These are phyloP conservation scores for Abelmoschus esculentus DNA, from an alignment of 345 rosid genomes.

Conservation along the genomic window DNA sequence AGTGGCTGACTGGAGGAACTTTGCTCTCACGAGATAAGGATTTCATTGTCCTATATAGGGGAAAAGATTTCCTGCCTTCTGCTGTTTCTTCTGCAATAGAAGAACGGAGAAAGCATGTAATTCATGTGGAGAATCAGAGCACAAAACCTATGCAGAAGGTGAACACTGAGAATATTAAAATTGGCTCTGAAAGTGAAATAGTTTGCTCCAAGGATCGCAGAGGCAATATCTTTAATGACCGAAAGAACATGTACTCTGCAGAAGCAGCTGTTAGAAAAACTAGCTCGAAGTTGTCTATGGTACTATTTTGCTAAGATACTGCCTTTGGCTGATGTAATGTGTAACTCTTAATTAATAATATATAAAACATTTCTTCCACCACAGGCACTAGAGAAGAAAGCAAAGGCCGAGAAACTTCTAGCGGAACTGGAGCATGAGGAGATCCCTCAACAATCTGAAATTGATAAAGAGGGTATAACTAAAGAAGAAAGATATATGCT, in stretches of 20 bases:
- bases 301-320: slow-evolving; percentile 28
- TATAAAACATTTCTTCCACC: slow-evolving; percentile 12
- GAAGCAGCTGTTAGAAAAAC: slow-evolving; percentile 53
- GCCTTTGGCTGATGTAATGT: slow-evolving; percentile 10
- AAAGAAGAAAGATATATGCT: slow-evolving; percentile 92
- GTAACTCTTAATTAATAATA: slow-evolving; percentile 9
- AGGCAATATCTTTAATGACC: slow-evolving; percentile 19
- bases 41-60: slow-evolving; percentile 76
- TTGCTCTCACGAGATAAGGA: slow-evolving; percentile 79
- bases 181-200: slow-evolving; percentile 19
- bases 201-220: slow-evolving; percentile 15
- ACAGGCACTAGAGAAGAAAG: slow-evolving; percentile 82
- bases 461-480: slow-evolving; percentile 76
- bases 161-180: slow-evolving; percentile 13
- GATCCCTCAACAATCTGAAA: slow-evolving; percentile 41
- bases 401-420: slow-evolving; percentile 64
- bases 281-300: slow-evolving; percentile 61
- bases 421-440: slow-evolving; percentile 45
- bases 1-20: slow-evolving; percentile 89
- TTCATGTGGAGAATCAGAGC: slow-evolving; percentile 27
- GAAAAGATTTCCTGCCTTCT: slow-evolving; percentile 88
- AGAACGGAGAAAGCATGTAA: slow-evolving; percentile 53
- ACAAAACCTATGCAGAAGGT: slow-evolving; percentile 17
- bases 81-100: slow-evolving; percentile 81
- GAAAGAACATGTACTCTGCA: slow-evolving; percentile 28